Evolutionary conservation across 352 stramenopile species (phyloP).

Genomic region (Phytopythium sindhum): DNA sequence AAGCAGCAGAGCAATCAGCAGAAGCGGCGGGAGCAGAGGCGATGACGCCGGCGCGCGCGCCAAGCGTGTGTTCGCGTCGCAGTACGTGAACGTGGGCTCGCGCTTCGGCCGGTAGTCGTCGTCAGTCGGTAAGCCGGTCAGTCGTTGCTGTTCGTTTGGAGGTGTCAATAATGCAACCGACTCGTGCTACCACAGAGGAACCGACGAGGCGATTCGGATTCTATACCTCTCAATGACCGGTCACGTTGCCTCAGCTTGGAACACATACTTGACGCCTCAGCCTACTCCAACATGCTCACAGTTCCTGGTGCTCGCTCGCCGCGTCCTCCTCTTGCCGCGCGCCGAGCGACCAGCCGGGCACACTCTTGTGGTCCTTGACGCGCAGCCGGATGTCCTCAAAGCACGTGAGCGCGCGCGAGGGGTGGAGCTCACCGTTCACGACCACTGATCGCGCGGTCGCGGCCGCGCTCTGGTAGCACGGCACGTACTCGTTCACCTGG

Average conservation of each 20-base stretch:
- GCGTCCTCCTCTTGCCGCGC: background rate
- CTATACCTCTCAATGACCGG: background rate
- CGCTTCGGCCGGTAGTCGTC: background rate
- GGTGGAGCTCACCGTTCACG: conserved; percentile 27
- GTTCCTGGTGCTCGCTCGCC: background rate
- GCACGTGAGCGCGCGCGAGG: conserved; percentile 47
- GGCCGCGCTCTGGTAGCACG: conserved; percentile 56
- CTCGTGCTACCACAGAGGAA: background rate
- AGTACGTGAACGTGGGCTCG: conserved; percentile 3
- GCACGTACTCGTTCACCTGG: conserved; percentile 72
- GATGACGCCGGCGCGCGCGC: background rate
- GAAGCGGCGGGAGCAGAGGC: background rate
- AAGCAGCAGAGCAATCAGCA: background rate
- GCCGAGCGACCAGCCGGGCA: conserved; percentile 73
- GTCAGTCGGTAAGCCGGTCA: background rate
- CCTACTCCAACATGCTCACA: background rate
- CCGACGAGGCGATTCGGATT: background rate
- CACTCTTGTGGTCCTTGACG: conserved; percentile 81
- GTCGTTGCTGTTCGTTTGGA: background rate
- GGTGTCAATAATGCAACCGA: background rate
- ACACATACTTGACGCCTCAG: background rate
- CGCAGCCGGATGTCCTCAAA: conserved; percentile 72
- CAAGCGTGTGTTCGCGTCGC: conserved; percentile 3
- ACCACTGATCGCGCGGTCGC: conserved; percentile 27
- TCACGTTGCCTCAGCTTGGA: background rate